phyloP scores from a whole-genome alignment of 106 monocot genomes.

The Platanthera guangdongensis region DNA sequence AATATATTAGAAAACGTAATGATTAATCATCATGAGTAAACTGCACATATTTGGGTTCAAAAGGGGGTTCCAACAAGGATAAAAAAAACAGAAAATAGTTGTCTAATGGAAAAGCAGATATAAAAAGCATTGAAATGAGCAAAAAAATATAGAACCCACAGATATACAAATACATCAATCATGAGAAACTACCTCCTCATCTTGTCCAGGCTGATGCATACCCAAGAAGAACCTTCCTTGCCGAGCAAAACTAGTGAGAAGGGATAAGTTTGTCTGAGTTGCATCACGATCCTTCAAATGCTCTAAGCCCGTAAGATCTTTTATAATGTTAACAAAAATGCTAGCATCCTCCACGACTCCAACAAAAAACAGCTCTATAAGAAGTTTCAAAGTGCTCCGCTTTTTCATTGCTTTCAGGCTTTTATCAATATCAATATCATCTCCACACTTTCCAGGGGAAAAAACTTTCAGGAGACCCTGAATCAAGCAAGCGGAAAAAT shows the following conservation, averaged over 20 bases:
- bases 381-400: slow-evolving; percentile 80
- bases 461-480: slow-evolving; percentile 87
- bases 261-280: slow-evolving; percentile 91
- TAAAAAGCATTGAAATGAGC: neutral
- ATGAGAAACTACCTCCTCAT: slow-evolving; percentile 22
- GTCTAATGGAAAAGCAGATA: neutral
- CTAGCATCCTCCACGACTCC: slow-evolving; percentile 82
- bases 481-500: slow-evolving; percentile 79
- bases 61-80: neutral
- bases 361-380: slow-evolving; percentile 94
- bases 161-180: neutral
- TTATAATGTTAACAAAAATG: slow-evolving; percentile 82
- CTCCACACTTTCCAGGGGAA: slow-evolving; percentile 81
- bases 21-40: neutral
- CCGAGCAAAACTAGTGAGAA: slow-evolving; percentile 79
- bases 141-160: neutral
- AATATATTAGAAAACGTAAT: neutral
- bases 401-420: slow-evolving; percentile 80
- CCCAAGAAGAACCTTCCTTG: slow-evolving; percentile 84
- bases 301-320: slow-evolving; percentile 69
- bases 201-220: slow-evolving; percentile 51
- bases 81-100: neutral
- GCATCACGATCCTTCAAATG: slow-evolving; percentile 80
- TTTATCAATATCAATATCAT: slow-evolving; percentile 67
- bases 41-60: neutral